Evolutionary conservation across 192 early-diverging fungal species (phyloP).

Genomic region (Backusella circina): DNA sequence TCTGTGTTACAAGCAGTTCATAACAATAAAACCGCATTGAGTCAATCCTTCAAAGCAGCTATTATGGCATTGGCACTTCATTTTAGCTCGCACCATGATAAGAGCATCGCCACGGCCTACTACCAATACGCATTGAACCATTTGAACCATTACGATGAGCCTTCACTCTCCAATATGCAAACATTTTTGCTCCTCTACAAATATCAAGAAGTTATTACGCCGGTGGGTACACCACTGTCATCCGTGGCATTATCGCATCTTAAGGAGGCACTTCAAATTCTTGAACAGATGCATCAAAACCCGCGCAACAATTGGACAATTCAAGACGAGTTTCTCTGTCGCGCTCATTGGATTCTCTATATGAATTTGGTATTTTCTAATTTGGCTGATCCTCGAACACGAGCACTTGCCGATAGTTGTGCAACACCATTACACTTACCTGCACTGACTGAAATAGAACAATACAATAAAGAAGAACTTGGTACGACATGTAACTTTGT

Average conservation of each 20-base stretch:
- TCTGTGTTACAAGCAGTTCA: not conserved
- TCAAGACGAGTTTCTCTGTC: not conserved
- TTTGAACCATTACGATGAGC: not conserved
- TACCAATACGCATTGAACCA: not conserved
- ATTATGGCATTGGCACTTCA: not conserved
- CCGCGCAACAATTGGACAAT: not conserved
- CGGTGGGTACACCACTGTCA: not conserved
- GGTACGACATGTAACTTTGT: not conserved
- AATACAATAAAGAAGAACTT: not conserved
- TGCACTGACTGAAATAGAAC: not conserved
- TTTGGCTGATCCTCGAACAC: not conserved
- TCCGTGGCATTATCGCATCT: not conserved
- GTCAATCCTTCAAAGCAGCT: not conserved
- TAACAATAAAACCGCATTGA: not conserved
- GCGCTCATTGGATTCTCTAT: slow-evolving; percentile 9
- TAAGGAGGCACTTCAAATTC: not conserved
- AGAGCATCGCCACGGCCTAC: not conserved
- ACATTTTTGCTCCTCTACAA: slow-evolving; percentile 12
- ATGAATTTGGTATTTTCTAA: slow-evolving; percentile 3
- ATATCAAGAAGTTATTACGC: slow-evolving; percentile 12
- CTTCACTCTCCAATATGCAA: not conserved
- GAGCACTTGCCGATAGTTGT: not conserved
- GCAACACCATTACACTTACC: not conserved
- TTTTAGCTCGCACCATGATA: not conserved
- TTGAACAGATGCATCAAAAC: not conserved